Evolutionary conservation across 2,329 filamentous ascomycete species (phyloP).

Genomic region (Venturia carpophila): DNA sequence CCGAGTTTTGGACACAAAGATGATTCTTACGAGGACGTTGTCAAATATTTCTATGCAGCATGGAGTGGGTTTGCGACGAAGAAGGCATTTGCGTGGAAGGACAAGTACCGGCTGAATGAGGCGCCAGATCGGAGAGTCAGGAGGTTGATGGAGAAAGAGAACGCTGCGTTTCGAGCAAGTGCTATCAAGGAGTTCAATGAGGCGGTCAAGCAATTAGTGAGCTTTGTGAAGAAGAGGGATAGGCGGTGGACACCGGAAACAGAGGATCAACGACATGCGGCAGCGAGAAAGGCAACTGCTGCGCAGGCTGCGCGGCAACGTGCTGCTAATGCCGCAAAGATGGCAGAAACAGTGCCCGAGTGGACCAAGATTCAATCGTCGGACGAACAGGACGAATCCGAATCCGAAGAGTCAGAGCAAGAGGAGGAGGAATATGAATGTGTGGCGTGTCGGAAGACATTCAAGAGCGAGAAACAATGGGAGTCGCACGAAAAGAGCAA

Average conservation of each 20-base stretch:
- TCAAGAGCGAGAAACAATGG: slow-evolving; percentile 87
- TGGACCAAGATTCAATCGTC: slow-evolving; percentile 57
- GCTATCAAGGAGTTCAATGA: slow-evolving; percentile 86
- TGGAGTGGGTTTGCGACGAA: slow-evolving; percentile 78
- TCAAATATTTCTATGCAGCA: slow-evolving; percentile 69
- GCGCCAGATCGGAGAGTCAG: slow-evolving; percentile 78
- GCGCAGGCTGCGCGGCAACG: slow-evolving; percentile 78
- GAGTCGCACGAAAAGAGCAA: slow-evolving; percentile 93
- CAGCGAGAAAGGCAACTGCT: slow-evolving; percentile 66
- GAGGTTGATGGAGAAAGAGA: slow-evolving; percentile 90
- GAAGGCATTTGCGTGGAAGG: slow-evolving; percentile 86
- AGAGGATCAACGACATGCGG: slow-evolving; percentile 71
- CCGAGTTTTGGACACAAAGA: slow-evolving; percentile 74
- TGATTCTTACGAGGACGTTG: slow-evolving; percentile 67
- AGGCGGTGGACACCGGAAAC: slow-evolving; percentile 74
- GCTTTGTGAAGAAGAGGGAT: slow-evolving; percentile 86
- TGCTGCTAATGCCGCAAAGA: slow-evolving; percentile 69
- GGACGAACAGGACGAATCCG: slow-evolving; percentile 39
- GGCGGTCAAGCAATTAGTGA: slow-evolving; percentile 74
- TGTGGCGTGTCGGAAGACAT: slow-evolving; percentile 56
- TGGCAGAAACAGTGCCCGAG: slow-evolving; percentile 59
- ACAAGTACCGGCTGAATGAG: slow-evolving; percentile 73
- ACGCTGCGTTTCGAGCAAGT: slow-evolving; percentile 74
- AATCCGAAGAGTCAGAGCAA: slow-evolving; percentile 41
- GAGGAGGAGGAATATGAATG: slow-evolving; percentile 52